These are phyloP conservation scores for Monosporascus sp. DNA, from an alignment of 2,329 filamentous ascomycete genomes.

Conservation along the genomic window DNA sequence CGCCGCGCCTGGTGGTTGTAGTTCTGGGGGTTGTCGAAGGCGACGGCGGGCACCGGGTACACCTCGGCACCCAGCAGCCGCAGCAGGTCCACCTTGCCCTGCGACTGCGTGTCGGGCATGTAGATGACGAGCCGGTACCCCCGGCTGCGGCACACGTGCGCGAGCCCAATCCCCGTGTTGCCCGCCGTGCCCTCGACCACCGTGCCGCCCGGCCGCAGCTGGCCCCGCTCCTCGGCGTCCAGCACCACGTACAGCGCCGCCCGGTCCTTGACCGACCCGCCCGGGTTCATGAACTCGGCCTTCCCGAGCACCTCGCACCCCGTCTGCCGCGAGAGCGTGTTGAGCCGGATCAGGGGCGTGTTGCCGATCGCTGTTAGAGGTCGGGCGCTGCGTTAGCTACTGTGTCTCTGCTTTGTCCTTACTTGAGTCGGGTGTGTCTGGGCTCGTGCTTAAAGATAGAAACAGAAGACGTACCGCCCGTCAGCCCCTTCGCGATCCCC, in stretches of 20 bases:
- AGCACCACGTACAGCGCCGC: constrained; percentile 91
- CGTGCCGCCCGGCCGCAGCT: constrained; percentile 79
- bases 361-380: constrained; percentile 77
- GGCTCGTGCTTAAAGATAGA: background rate
- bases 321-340: constrained; percentile 81
- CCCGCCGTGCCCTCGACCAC: constrained; percentile 96
- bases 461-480: constrained; percentile 59
- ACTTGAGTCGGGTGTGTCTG: background rate
- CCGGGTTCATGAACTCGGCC: constrained; percentile 98
- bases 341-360: constrained; percentile 87
- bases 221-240: constrained; percentile 83
- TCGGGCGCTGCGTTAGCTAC: no score
- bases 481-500: constrained; percentile 70
- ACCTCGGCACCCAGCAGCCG: constrained; percentile 90
- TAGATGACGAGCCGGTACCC: constrained; percentile 97
- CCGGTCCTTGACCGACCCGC: constrained; percentile 92
- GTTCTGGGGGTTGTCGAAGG: constrained; percentile 91
- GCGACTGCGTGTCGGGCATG: constrained; percentile 98
- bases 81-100: constrained; percentile 93
- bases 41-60: constrained; percentile 89
- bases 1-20: constrained; percentile 95
- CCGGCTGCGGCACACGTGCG: constrained; percentile 87
- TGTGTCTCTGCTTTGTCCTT: background rate
- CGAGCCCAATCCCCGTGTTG: constrained; percentile 96
- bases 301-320: constrained; percentile 94